Base-by-base conservation (phyloP, 805 yeast species). In the Saturnispora zaruensis region DNA sequence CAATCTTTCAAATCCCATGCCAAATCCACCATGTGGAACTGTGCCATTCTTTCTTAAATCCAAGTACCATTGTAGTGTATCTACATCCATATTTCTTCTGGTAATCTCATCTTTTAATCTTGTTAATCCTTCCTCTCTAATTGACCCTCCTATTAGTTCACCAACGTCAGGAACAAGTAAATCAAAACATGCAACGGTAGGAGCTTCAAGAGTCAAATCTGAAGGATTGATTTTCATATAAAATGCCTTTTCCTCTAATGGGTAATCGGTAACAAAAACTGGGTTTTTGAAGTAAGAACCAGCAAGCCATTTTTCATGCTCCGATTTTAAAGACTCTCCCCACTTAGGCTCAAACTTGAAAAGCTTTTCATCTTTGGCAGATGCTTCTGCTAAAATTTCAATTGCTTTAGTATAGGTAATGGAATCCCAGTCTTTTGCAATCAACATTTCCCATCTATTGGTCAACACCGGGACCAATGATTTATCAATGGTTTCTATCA, bases 11-110 rank as follows among this genome's bases (percentile, higher is more conserved):
- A 90, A 79, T 0, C 99, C 99, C 72, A 93, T 71, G 0, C 99
- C 99, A 66, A 84, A 93, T 0, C 99, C 99, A 44, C 99, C 99
- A 63, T 91, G 98, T 0, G 97, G 96, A 21, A 82, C 82, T 2
- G 85, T 70, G 0, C 97, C 98, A 57, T 84, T 81, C 53, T 70
- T 70, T 52, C 99, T 73, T 7, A 85, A 71, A 1, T 82, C 76
- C 25, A 83, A 57, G 61, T 90, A 93, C 99, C 99, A 93, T 28
- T 77, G 72, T 64, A 93, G 64, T 18, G 78, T 76, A 2, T 72
- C 75, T 0, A 60, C 44, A 48, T 77, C 75, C 90, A 89, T 85
- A 2, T 68, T 69, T 49, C 84, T 66, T 3, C 60, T 50, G 6
- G 63, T 51, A 65, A 91, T 79, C 52, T 78, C 84, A 0, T 53